Evolutionary conservation across 257 asterid genomes (phyloP), one percentile per base, ranked within the genome.

Genomic region (Ajuga chamaepitys): DNA sequence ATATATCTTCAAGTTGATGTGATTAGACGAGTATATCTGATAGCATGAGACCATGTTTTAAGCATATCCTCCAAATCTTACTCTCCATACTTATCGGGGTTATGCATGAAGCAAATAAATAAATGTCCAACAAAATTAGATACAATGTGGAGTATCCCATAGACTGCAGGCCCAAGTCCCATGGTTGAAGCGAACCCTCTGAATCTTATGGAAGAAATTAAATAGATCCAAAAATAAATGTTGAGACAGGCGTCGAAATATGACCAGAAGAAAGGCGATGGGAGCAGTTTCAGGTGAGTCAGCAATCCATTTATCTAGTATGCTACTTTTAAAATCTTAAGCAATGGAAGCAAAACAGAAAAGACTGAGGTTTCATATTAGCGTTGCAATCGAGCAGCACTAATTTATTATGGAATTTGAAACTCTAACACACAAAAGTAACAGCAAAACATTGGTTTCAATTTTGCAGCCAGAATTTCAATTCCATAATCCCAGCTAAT

Each of bases 381-480:
- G 59, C 14, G 35, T 30, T 20, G 51, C 20, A 21, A 20, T 42
- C 57, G 28, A 67, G 18, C 0, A 18, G 18, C 46, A 28, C 26
- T 44, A 38, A 17, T n/a, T 17, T 11, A 35, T 20, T n/a, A 13
- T 16, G 32, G 22, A 48, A 52, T 25, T 10, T 5, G 11, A 66
- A 40, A 44, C 53, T 44, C 21, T 25, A 24, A 9, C 34, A 17
- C 30, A 34, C 17, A 37, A 62, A 63, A 22, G 61, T 34, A 22
- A 13, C n/a, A 35, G 51, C 51, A 64, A 53, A 51, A 38, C 5
- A 47, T 21, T 16, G 24, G 24, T 20, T 30, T 30, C 1, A 30
- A 44, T 22, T 48, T 47, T 50, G 48, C 62, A 14, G 72, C 32
- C 38, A 64, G 35, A 38, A 26, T 53, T 67, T 68, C 34, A 68